Evolutionary conservation across 192 early-diverging fungal species (phyloP).

Genomic region (Gonapodya sp.): DNA sequence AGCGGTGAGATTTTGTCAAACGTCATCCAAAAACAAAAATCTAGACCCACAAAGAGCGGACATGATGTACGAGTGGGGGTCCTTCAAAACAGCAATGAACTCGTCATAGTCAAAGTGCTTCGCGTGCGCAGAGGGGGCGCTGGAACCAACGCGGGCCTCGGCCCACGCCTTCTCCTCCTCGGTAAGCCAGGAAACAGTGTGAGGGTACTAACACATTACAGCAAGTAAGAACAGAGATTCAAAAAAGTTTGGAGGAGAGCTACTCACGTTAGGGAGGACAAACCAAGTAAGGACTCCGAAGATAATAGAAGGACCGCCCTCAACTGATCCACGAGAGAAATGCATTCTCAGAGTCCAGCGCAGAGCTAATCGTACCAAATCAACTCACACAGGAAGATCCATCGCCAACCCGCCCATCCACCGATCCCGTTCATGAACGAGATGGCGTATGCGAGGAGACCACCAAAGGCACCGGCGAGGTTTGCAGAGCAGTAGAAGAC

Average conservation of each 20-base stretch:
- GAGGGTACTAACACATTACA: background rate
- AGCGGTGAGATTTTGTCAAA: too few relatives aligned
- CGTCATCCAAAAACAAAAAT: background rate
- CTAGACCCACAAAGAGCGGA: background rate
- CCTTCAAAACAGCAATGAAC: conserved; percentile 17
- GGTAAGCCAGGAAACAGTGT: conserved; percentile 35
- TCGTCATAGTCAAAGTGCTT: conserved; percentile 26
- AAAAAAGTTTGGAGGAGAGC: background rate
- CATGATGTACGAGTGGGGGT: background rate
- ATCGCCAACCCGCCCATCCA: conserved; percentile 50
- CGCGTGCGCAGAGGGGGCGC: conserved; percentile 19
- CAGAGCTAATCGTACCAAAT: background rate
- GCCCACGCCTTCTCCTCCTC: conserved; percentile 41
- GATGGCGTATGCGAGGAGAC: conserved; percentile 55
- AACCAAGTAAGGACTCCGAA: conserved; percentile 25
- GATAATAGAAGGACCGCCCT: conserved; percentile 46
- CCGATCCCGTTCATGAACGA: conserved; percentile 40
- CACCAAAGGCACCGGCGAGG: conserved; percentile 52
- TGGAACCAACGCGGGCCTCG: conserved; percentile 33
- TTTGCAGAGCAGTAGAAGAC: conserved; percentile 42
- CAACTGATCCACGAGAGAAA: conserved; percentile 57
- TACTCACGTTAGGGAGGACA: conserved; percentile 32
- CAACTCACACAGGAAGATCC: conserved; percentile 14
- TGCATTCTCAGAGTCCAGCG: too few relatives aligned
- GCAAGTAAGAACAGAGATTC: background rate